Evolutionary conservation across 2,329 filamentous ascomycete genomes (phyloP).

Genomic region (Aspergillus bombycis): DNA sequence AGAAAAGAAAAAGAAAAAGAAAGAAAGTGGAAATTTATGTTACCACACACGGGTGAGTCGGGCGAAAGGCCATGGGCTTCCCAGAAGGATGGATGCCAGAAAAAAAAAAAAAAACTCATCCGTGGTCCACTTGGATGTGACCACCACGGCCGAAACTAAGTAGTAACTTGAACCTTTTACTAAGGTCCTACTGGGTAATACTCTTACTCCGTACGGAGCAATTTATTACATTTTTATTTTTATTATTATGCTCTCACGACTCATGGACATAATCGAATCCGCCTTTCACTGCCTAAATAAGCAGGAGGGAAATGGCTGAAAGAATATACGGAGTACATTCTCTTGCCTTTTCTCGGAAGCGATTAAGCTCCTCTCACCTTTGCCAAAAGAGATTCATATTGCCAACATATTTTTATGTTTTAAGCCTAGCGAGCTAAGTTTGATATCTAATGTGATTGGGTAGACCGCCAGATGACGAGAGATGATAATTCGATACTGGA

Average conservation of each 20-base stretch:
- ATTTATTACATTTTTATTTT: not conserved
- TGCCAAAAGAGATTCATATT: not conserved
- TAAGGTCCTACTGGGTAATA: constrained; percentile 3
- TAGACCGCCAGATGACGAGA: not conserved
- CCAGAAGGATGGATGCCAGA: not conserved
- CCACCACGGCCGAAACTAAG: constrained; percentile 1
- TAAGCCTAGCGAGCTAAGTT: not conserved
- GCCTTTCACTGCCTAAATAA: not conserved
- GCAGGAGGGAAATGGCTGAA: not conserved
- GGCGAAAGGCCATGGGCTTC: constrained; percentile 4
- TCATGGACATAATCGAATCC: not conserved
- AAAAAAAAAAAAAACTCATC: not conserved
- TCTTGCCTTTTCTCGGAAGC: not conserved
- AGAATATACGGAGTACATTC: not conserved
- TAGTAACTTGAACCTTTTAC: not conserved
- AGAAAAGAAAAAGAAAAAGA: too few relatives aligned
- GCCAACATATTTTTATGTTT: not conserved
- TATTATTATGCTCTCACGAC: not conserved
- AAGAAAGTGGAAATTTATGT: not conserved
- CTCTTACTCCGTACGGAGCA: not conserved
- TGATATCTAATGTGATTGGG: not conserved
- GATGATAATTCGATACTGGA: not conserved
- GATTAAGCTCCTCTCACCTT: not conserved
- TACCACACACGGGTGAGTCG: constrained; percentile 15
- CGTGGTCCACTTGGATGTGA: constrained; percentile 6